phyloP scores from a whole-genome alignment of 2,329 filamentous ascomycete species.

The Aspergillus ibericus region DNA sequence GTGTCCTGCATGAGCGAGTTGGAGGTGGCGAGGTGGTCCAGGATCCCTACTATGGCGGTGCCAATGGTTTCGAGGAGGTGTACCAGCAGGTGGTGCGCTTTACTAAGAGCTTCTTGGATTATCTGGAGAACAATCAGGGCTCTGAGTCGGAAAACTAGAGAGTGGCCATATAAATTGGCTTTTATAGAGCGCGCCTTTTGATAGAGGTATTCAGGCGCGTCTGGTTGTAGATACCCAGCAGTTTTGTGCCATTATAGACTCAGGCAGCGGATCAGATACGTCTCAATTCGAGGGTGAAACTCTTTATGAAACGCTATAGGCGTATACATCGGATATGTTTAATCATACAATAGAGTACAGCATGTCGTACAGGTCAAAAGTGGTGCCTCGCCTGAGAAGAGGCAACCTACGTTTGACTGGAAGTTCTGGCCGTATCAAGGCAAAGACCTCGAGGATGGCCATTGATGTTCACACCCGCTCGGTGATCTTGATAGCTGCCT shows the following conservation, averaged over 20 bases:
- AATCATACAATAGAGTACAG: neutral
- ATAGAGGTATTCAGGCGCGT: neutral
- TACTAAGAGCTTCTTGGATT: conserved; percentile 70
- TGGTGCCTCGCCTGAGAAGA: too few relatives aligned
- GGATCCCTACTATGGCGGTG: conserved; percentile 92
- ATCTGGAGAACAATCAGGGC: conserved; percentile 45
- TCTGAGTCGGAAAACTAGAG: conserved; percentile 8
- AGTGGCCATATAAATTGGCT: neutral
- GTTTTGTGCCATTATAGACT: conserved; percentile 1
- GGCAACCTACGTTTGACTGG: too few relatives aligned
- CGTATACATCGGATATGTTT: neutral
- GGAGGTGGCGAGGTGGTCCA: conserved; percentile 66
- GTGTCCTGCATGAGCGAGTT: conserved; percentile 40
- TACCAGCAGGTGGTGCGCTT: conserved; percentile 82
- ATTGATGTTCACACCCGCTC: conserved; percentile 42
- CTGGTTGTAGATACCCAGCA: conserved; percentile 24
- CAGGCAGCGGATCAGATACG: neutral
- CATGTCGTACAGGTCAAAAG: neutral
- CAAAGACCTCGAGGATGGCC: too few relatives aligned
- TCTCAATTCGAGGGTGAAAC: neutral
- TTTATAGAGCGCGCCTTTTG: neutral
- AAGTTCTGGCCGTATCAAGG: too few relatives aligned
- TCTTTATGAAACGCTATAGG: neutral
- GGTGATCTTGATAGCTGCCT: conserved; percentile 87
- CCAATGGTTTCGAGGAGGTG: conserved; percentile 77